Evolutionary conservation across 805 yeast genomes (phyloP).

Genomic region (Candida ipomoeae): DNA sequence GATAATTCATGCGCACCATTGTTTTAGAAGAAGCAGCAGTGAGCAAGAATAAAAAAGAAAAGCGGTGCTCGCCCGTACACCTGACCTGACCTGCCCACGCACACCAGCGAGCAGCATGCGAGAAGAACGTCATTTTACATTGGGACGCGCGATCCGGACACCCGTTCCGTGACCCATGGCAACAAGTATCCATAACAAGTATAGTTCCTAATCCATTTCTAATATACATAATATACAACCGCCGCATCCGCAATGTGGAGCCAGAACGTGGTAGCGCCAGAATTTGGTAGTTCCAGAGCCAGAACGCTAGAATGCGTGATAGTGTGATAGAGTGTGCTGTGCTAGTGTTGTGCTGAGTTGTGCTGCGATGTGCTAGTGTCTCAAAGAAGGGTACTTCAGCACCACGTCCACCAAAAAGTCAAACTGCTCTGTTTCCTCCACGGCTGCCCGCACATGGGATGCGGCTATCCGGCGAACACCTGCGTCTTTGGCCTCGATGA

Average conservation of each 20-base stretch:
- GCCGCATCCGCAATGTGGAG: too few species aligned
- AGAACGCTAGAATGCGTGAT: too few species aligned
- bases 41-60: too few species aligned
- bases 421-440: constrained; percentile 81
- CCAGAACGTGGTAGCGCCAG: too few species aligned
- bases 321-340: too few species aligned
- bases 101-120: too few species aligned
- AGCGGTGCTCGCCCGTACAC: neutral
- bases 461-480: constrained; percentile 82
- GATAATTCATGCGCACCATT: neutral
- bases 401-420: constrained; percentile 84
- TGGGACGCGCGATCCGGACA: neutral
- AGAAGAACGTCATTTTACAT: neutral
- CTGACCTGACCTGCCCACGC: neutral
- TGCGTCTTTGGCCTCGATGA: constrained; percentile 66
- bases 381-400: constrained; percentile 51
- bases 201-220: constrained; percentile 5
- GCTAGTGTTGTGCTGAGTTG: too few species aligned
- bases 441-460: constrained; percentile 78
- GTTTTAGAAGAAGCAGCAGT: too few species aligned
- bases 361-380: constrained; percentile 10
- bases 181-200: neutral
- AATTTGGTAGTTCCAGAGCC: too few species aligned
- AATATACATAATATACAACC: constrained; percentile 18
- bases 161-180: neutral